Base-by-base conservation (phyloP, 2,329 filamentous ascomycete species). In the Alternaria ethzedia region DNA sequence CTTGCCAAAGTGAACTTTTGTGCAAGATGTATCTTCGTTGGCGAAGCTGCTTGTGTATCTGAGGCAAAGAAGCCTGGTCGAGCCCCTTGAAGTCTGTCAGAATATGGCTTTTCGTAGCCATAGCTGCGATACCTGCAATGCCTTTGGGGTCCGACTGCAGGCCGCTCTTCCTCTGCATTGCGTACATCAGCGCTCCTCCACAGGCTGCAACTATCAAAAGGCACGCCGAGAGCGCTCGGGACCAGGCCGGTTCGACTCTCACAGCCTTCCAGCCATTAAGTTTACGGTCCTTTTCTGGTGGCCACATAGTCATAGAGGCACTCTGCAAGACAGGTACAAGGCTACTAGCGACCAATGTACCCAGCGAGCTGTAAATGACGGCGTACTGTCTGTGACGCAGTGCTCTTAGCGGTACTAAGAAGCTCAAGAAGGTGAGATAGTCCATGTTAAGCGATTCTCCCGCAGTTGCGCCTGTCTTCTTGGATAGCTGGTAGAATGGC, bases 31-130 rank as follows among this genome's bases (percentile, higher is more conserved):
- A 93, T 41, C 90, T 87, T 63, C 87, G 86, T 26, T 87, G 79
- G 64, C 88, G 89, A n/a, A 93, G 83, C 69, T 85, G 86, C 54
- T 87, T 83, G 75, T 93, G 90, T 45, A 93, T 92, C 56, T 89
- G 86, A 52, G 87, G 82, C 57, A 90, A 87, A 5, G 85, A 87
- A 8, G 88, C 89, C 1, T 88, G 87, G 73, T 93, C 91, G 80
- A 91, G 87, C 60, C 89, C 89, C 66, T 88, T 88, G 73, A 93
- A 93, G 73, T 93, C 91, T 79, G 88, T 89, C 66, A 93, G 81
- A 74, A 93, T 91, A 68, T 93, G 90, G 66, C 86, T 89, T 64
- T 88, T 87, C 3, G 91, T 90, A 10, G 91, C 90, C 90, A 93
- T 92, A 59, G 90, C 88, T 6, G 91, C 91, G 41, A 93, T 84